These are phyloP conservation scores for Acacia acuminata DNA, from an alignment of 306 rosid species.

Conservation along the genomic window DNA sequence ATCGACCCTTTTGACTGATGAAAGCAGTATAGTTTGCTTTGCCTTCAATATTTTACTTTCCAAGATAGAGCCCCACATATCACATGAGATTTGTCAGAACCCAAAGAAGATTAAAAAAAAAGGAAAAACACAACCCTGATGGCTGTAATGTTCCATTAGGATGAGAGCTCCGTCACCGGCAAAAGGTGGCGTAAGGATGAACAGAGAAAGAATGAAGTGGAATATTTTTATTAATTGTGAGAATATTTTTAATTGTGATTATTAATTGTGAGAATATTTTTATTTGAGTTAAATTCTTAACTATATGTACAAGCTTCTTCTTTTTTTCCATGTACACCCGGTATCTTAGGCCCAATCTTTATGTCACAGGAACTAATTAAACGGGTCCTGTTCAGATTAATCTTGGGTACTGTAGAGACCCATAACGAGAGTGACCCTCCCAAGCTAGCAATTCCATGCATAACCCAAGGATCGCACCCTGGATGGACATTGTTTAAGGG, in stretches of 20 bases:
- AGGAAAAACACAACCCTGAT: not conserved
- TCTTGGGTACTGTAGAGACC: too few relatives aligned
- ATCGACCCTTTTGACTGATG: slow-evolving; percentile 42
- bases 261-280: too few relatives aligned
- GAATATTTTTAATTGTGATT: too few relatives aligned
- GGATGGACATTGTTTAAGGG: too few relatives aligned
- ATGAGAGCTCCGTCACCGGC: slow-evolving; percentile 38
- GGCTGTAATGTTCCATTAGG: slow-evolving; percentile 1
- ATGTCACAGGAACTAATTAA: too few relatives aligned
- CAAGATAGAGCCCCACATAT: slow-evolving; percentile 48
- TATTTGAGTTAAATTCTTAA: too few relatives aligned
- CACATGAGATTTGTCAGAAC: slow-evolving; percentile 85
- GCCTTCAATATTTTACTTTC: slow-evolving; percentile 36
- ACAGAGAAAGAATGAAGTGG: slow-evolving; percentile 29
- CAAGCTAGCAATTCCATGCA: fast-evolving
- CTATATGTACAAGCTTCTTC: too few relatives aligned
- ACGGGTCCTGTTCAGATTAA: fast-evolving
- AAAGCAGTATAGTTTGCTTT: slow-evolving; percentile 28
- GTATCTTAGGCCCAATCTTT: too few relatives aligned
- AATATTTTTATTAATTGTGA: too few relatives aligned
- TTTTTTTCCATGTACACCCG: too few relatives aligned
- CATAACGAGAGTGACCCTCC: too few relatives aligned
- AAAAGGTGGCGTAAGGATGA: slow-evolving; percentile 31
- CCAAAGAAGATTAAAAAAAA: not conserved
- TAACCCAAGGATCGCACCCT: fast-evolving